Evolutionary conservation across 2,329 filamentous ascomycete genomes (phyloP), one percentile per base, ranked within the genome.

Genomic region (Fragosphaeria purpurea): DNA sequence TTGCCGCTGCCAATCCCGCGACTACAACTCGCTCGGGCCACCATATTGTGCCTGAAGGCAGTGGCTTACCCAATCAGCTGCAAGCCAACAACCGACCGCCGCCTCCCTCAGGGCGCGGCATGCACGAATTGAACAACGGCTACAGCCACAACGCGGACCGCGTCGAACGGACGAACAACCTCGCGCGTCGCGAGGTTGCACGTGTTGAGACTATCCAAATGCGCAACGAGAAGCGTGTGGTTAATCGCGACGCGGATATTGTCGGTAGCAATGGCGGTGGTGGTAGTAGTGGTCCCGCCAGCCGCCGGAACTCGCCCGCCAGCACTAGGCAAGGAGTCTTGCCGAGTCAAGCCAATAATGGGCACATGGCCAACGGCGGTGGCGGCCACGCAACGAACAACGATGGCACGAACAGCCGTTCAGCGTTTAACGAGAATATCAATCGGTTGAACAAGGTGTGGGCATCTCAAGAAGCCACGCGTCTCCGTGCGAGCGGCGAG

Each of bases 371-470:
- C 46, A 37, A 50, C 50, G 57, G 33, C 6, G 32, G 39, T 6
- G 43, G 13, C 58, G 60, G 43, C 59, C 58, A 52, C 61, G 57
- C 4, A 63, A 65, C 44, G 10, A 48, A 61, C 65, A 47, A 45
- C n/a, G 41, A 45, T n/a, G 46, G 50, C 11, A 48, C 38, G 7
- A 57, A 42, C 52, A 54, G 46, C 50, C 60, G 45, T 54, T 59
- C 9, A 32, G 40, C 50, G 1, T 72, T 78, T 53, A 67, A 70
- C 52, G 72, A 79, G 50, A 71, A 77, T 30, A 67, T 79, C 54
- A 69, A 71, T 48, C 69, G 75, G 2, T 67, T 80, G 30, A 76
- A 80, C 55, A 71, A 72, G 53, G 70, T 80, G 1, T 81, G 77
- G 77, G 70, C 67, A 0, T 67, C 70, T 1, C 76, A 80, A 55